Conservation (phyloP, 140 eudicot species). For the Cichorium intybus region DNA sequence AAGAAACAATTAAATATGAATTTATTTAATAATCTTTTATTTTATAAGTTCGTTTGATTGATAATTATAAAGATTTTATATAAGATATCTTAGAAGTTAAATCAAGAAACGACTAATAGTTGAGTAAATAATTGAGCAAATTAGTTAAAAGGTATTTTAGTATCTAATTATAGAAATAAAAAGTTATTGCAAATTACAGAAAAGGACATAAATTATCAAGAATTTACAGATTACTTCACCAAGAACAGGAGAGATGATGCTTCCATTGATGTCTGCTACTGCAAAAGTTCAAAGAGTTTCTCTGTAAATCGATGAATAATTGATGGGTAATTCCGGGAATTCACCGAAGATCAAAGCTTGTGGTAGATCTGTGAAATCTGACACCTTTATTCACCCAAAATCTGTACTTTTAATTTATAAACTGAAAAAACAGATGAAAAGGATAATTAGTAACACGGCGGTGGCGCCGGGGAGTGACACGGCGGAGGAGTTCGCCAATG, state of each 20-base stretch:
- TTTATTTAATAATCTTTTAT: background rate
- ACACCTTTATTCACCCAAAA: slow-evolving; percentile 28
- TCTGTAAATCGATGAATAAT: background rate
- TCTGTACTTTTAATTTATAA: slow-evolving; percentile 14
- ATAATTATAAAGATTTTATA: too few relatives aligned
- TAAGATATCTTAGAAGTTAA: background rate
- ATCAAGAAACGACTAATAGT: background rate
- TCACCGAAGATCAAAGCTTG: background rate
- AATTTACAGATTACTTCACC: slow-evolving; percentile 36
- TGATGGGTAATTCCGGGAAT: slow-evolving; percentile 22
- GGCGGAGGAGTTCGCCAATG: slow-evolving; percentile 28
- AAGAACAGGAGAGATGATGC: background rate
- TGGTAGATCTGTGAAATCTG: slow-evolving; percentile 35
- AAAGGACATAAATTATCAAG: slow-evolving; percentile 23
- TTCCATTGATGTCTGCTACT: slow-evolving; percentile 5
- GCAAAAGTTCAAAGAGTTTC: background rate
- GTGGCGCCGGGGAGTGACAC: slow-evolving; percentile 21
- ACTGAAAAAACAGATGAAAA: slow-evolving; percentile 15
- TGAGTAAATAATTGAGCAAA: background rate
- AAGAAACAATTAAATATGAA: background rate
- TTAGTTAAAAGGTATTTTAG: background rate
- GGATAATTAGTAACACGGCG: background rate
- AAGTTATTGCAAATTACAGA: slow-evolving; percentile 6
- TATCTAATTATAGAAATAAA: slow-evolving; percentile 9
- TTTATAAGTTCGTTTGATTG: background rate